Evolutionary conservation across 2,329 filamentous ascomycete genomes (phyloP).

Genomic region (Leptosphaerulina australis): DNA sequence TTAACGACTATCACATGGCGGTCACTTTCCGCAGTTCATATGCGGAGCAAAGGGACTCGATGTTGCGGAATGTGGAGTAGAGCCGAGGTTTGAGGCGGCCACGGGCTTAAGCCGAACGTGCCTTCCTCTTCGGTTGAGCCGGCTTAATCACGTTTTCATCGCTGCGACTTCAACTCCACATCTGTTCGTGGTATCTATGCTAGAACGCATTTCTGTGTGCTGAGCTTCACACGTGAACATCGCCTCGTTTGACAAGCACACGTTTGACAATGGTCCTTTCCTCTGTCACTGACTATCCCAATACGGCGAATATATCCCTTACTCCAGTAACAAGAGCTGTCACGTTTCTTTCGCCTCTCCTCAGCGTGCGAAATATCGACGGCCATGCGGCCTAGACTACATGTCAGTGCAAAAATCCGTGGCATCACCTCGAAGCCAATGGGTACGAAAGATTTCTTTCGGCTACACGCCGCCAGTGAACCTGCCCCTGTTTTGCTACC

Average conservation of each 20-base stretch:
- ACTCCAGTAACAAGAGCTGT: constrained; percentile 6
- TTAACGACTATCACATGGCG: constrained; percentile 41
- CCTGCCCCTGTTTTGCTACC: constrained; percentile 3
- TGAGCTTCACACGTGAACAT: neutral
- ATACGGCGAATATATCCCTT: constrained; percentile 10
- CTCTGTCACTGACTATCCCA: neutral
- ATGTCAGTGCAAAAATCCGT: neutral
- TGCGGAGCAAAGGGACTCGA: constrained; percentile 25
- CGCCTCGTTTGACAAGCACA: neutral
- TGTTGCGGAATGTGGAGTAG: constrained; percentile 36
- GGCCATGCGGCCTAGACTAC: constrained; percentile 11
- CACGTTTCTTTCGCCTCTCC: constrained; percentile 7
- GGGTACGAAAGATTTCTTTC: neutral
- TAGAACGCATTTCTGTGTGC: neutral
- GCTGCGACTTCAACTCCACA: constrained; percentile 1
- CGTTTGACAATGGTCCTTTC: constrained; percentile 8
- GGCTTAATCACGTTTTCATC: constrained; percentile 1
- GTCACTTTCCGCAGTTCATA: constrained; percentile 25
- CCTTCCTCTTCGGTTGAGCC: constrained; percentile 5
- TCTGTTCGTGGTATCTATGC: neutral
- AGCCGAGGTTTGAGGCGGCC: constrained; percentile 35
- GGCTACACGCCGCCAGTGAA: constrained; percentile 2
- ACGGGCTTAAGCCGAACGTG: neutral
- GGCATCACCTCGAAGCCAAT: neutral
- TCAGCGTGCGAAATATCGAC: constrained; percentile 6